phyloP scores from a whole-genome alignment of 441 rosid genomes.

The Mallotus japonicus region DNA sequence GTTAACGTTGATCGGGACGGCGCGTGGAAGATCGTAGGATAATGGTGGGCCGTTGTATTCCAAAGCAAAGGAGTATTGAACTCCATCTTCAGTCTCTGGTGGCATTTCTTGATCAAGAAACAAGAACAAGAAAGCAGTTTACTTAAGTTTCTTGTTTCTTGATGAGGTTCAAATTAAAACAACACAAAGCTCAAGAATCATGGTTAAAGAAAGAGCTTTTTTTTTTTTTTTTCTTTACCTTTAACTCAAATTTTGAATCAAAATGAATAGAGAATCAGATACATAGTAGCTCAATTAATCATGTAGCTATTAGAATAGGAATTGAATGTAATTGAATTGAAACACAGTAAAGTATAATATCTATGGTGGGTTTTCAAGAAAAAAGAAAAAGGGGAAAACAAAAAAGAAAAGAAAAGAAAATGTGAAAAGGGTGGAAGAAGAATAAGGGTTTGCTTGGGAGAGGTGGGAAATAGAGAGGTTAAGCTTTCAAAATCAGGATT shows the following conservation, averaged over 20 bases:
- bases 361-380: constrained; percentile 8
- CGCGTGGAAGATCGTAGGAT: constrained; percentile 77
- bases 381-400: not conserved
- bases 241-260: constrained; percentile 18
- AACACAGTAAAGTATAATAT: not conserved
- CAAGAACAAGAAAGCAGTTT: not conserved
- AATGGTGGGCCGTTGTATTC: constrained; percentile 90
- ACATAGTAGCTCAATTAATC: not conserved
- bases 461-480: constrained; percentile 19
- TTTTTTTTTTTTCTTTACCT: not conserved
- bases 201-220: not conserved
- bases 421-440: not conserved
- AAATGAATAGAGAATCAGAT: not conserved
- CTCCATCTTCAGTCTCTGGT: constrained; percentile 41
- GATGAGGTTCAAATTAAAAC: not conserved
- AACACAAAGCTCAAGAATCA: constrained; percentile 12
- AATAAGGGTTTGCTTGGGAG: constrained; percentile 22
- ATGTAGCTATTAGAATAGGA: not conserved
- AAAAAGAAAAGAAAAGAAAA: not conserved
- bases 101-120: constrained; percentile 16
- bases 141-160: not conserved
- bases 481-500: constrained; percentile 1
- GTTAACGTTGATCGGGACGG: constrained; percentile 79
- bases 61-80: constrained; percentile 66
- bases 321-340: not conserved